Base-by-base conservation (phyloP, 2,329 filamentous ascomycete species). In the Colletotrichum kahawae region DNA sequence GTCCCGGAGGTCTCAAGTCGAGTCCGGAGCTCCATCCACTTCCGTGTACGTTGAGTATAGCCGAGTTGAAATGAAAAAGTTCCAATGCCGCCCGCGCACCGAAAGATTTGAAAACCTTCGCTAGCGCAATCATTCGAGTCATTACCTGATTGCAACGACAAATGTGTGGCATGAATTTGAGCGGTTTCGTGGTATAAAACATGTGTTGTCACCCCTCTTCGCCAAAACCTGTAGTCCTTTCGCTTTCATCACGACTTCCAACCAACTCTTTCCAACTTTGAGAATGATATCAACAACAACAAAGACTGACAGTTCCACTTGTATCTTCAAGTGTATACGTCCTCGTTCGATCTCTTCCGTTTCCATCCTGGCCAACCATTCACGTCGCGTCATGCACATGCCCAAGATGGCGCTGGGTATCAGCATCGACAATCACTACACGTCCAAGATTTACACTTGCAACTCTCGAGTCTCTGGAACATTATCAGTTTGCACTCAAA, bases 371-470 rank as follows among this genome's bases (percentile, higher is more conserved):
- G 9, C 34, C 43, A 51, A 70, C 10, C 24, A 69, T n/a, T 70
- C 43, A 24, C 64, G 34, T 48, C 82, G 78, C 79, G 85, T 51
- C 14, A 33, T 7, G 34, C 36, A 27, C 43, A 51, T 51, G 43
- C 33, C 66, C n/a, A 73, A 48, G 43, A 64, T 70, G 43, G 82
- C 80, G 78, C 86, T 91, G 78, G 82, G 84, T 51, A 83, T 92
- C 81, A 82, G 85, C 66, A 84, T 92, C 67, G 84, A 89, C 78
- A 84, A 88, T 80, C 88, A 92, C 83, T 91, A 86, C 82, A 85
- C 78, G 75, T 86, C 87, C 79, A 90, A 89, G 80, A 85, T 90
- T 63, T 92, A 91, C 81, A 90, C 87, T 8, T 88, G 89, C 2
- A 85, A 86, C 14, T 90, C 89, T 10, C 81, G 84, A 70, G 82